Evolutionary conservation across 257 asterid genomes (phyloP).

Genomic region (Gentiana straminea): DNA sequence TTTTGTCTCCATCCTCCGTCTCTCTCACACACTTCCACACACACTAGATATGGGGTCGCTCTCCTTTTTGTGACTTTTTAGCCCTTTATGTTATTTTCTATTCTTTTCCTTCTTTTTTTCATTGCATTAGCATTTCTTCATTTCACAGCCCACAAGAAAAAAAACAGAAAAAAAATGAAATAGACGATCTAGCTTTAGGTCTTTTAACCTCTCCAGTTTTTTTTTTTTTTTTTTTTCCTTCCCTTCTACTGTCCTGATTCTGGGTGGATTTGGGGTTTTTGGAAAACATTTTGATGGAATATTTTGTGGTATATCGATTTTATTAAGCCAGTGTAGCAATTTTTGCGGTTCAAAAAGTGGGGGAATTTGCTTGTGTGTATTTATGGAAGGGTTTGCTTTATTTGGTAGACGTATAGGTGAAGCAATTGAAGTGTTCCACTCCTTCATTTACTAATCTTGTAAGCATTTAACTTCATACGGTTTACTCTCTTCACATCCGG

Average conservation of each 20-base stretch:
- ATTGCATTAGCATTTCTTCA: conserved; percentile 49
- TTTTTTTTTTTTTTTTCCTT: neutral
- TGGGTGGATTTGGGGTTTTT: conserved; percentile 2
- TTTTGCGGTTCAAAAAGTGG: conserved; percentile 6
- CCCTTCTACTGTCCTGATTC: neutral
- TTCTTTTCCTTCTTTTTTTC: conserved; percentile 20
- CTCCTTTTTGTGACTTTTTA: conserved; percentile 27
- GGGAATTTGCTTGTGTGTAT: conserved; percentile 28
- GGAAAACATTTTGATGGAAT: neutral
- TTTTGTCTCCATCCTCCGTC: conserved; percentile 1
- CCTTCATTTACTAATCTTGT: conserved; percentile 11
- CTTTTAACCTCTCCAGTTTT: conserved; percentile 10
- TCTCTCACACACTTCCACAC: conserved; percentile 22
- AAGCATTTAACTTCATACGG: conserved; percentile 13
- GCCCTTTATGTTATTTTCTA: conserved; percentile 15
- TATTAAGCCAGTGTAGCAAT: neutral
- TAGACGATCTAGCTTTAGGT: conserved; percentile 18
- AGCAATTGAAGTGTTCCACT: conserved; percentile 26
- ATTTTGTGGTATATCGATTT: neutral
- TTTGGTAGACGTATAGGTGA: conserved; percentile 35
- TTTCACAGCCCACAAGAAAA: conserved; percentile 2
- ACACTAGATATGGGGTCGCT: conserved; percentile 23
- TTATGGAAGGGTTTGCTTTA: conserved; percentile 36
- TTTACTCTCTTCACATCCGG: conserved; percentile 17
- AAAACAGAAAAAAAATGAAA: neutral